A percentile compares a stretch with the other conserved stretches of the same genome.
Evolutionary conservation across 192 early-diverging fungal species (phyloP).

Genomic region (Nowakowskiella sp.): DNA sequence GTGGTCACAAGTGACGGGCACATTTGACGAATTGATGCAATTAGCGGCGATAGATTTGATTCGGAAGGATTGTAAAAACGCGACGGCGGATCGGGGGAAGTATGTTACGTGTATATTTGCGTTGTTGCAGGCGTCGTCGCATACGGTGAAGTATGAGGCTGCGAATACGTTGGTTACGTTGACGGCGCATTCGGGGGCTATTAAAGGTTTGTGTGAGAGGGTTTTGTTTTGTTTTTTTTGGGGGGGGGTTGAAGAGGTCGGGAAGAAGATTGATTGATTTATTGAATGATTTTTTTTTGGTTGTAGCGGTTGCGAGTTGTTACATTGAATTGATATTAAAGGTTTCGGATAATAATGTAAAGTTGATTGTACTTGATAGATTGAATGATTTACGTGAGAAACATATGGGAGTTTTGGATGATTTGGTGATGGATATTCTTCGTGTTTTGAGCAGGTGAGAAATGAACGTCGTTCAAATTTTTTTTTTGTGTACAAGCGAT

Average conservation of each 20-base stretch:
- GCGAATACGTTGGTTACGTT: constrained; percentile 84
- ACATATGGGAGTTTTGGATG: constrained; percentile 82
- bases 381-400: constrained; percentile 82
- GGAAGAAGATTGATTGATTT: too few relatives aligned
- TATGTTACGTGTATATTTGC: constrained; percentile 89
- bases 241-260: neutral
- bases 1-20: constrained; percentile 56
- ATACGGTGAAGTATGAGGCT: constrained; percentile 95
- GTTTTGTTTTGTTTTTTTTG: constrained; percentile 4
- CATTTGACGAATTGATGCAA: constrained; percentile 88
- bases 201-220: constrained; percentile 57
- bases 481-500: constrained; percentile 6
- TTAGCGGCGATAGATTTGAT: constrained; percentile 91
- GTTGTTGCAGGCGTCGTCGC: constrained; percentile 68
- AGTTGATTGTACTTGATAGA: constrained; percentile 89
- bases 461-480: neutral
- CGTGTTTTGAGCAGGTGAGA: constrained; percentile 69
- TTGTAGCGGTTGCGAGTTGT: constrained; percentile 72
- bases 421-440: constrained; percentile 94
- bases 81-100: constrained; percentile 72
- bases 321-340: constrained; percentile 87
- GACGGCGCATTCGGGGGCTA: constrained; percentile 77
- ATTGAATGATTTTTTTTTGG: neutral
- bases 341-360: constrained; percentile 97
- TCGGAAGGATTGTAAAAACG: constrained; percentile 77